Evolutionary conservation across 2,329 filamentous ascomycete genomes (phyloP), one percentile per base, ranked within the genome.

Genomic region (Microsporum audouinii): DNA sequence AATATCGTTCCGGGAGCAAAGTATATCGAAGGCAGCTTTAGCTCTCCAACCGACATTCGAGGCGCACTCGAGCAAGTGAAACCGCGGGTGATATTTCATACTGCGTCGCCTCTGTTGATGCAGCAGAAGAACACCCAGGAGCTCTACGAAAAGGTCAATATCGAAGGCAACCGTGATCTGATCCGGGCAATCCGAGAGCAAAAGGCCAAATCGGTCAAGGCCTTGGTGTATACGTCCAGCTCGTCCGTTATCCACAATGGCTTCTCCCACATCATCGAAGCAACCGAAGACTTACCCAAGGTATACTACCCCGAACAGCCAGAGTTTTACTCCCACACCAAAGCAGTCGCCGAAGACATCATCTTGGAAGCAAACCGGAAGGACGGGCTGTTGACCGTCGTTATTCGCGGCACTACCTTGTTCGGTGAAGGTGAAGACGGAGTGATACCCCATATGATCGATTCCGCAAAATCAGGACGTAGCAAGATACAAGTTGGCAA

Each of bases 71-170:
- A 78, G 33, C 76, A 82, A 65, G 77, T 83, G 57, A 80, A 78
- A 64, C 89, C 90, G 39, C 84, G 88, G 68, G 82, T 91, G n/a
- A 88, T 96, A 61, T 84, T 95, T 68, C 90, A 95, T 75, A 92
- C 89, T 0, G 91, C 89, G 27, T 87, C 84, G 56, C 87, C 87
- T 71, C 76, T 68, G 63, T 64, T 29, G 38, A 76, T 83, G 61
- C 79, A 81, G 29, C 17, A 45, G 41, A 17, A 17, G n/a, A 39
- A 39, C n/a, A 45, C 3, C 14, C 41, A 17, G 2, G 4, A 45
- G 14, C 75, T 87, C 12, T 88, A 89, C 70, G 82, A 82, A 65
- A 84, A 83, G 70, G 86, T 95, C 71, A 95, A 95, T 70, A 84
- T 92, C 62, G 84, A 88, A 57, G 90, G 90, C 55, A 95, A 90